These are phyloP conservation scores for Paspalum vaginatum DNA, from an alignment of 176 grass and related monocot species.

Conservation along the genomic window DNA sequence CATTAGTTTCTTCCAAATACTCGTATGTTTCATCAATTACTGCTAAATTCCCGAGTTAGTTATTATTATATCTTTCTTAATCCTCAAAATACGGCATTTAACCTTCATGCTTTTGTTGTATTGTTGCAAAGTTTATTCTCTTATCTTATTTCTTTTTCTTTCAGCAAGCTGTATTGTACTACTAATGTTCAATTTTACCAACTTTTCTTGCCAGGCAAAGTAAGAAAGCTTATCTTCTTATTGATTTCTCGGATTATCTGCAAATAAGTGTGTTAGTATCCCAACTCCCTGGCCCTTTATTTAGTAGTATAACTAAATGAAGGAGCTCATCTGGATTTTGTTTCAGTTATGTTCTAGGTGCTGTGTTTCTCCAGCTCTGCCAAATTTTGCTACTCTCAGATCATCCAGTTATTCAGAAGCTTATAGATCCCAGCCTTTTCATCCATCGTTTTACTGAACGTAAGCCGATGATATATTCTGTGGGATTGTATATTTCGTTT, in stretches of 20 bases:
- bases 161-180: constrained; percentile 11
- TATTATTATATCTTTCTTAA: background rate
- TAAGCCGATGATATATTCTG: constrained; percentile 50
- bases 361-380: constrained; percentile 91
- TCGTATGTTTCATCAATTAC: constrained; percentile 28
- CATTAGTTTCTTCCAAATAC: background rate
- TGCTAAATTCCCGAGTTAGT: background rate
- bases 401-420: constrained; percentile 85
- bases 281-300: constrained; percentile 8
- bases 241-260: constrained; percentile 89
- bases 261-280: constrained; percentile 83
- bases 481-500: constrained; percentile 18
- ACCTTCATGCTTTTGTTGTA: constrained; percentile 9
- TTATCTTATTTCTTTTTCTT: constrained; percentile 17
- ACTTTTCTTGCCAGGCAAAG: constrained; percentile 67
- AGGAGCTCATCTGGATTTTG: constrained; percentile 42
- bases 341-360: constrained; percentile 95
- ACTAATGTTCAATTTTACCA: constrained; percentile 29
- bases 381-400: constrained; percentile 65
- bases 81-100: background rate
- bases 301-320: constrained; percentile 23
- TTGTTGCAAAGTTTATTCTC: constrained; percentile 8
- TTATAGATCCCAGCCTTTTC: constrained; percentile 95
- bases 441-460: constrained; percentile 93
- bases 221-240: constrained; percentile 90